phyloP scores from a whole-genome alignment of 208 protist genomes.

The Crithidia brevicula region DNA sequence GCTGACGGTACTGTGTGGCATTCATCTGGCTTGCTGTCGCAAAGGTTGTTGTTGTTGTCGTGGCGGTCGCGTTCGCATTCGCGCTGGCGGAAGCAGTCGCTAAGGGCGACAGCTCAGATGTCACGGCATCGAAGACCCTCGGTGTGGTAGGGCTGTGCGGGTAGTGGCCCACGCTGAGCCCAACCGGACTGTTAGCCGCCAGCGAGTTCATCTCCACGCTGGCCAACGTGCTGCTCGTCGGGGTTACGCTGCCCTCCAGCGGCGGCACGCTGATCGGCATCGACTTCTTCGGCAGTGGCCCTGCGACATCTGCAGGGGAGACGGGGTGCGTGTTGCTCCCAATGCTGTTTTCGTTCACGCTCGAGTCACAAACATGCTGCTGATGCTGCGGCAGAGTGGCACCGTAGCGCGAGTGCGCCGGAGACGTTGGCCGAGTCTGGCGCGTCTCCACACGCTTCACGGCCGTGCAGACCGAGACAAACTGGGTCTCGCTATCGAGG shows the following conservation, averaged over 20 bases:
- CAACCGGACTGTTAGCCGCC: constrained; percentile 16
- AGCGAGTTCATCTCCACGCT: constrained; percentile 16
- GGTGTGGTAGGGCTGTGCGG: constrained; percentile 23
- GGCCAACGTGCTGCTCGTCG: constrained; percentile 14
- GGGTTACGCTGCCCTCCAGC: constrained; percentile 3
- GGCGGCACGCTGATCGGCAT: constrained; percentile 14
- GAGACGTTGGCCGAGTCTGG: constrained; percentile 6
- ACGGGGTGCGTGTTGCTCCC: too few species aligned
- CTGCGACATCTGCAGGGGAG: neutral
- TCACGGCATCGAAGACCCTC: constrained; percentile 8
- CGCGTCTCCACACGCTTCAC: constrained; percentile 59
- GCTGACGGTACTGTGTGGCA: constrained; percentile 9
- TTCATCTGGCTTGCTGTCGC: neutral
- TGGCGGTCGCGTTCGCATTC: neutral
- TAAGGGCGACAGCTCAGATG: constrained; percentile 22
- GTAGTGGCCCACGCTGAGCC: constrained; percentile 3
- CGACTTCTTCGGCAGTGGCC: neutral
- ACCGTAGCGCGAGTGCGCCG: constrained; percentile 3
- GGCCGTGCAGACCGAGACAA: constrained; percentile 83
- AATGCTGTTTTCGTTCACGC: too few species aligned
- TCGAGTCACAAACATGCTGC: neutral
- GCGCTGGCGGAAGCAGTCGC: constrained; percentile 1
- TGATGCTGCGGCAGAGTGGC: neutral
- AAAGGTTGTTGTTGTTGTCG: neutral
- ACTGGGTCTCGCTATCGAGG: constrained; percentile 67